Evolutionary conservation across 129 eudicot genomes (phyloP).

Genomic region (sunflower (Helianthus annuus)): DNA sequence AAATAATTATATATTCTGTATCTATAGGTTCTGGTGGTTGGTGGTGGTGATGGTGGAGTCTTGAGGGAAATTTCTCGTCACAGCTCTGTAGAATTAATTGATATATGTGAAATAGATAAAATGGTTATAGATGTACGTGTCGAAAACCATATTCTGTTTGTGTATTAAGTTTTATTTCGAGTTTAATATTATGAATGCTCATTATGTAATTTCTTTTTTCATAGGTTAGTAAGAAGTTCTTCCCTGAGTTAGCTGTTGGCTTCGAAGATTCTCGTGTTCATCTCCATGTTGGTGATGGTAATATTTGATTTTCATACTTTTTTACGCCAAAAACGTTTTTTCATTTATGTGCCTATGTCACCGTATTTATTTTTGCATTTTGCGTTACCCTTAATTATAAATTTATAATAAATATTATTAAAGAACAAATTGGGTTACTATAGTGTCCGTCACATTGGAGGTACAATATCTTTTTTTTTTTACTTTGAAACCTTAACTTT

Average conservation of each 20-base stretch:
- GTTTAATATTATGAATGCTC: not conserved
- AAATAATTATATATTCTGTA: not conserved
- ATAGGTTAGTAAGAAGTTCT: conserved; percentile 87
- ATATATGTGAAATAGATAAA: conserved; percentile 95
- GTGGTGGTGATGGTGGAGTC: conserved; percentile 99
- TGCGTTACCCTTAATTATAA: conserved; percentile 3
- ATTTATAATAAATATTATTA: no score
- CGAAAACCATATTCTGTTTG: conserved; percentile 7
- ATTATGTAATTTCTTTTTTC: conserved; percentile 22
- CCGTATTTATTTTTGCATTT: not conserved
- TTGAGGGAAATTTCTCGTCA: conserved; percentile 92
- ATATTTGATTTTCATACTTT: conserved; percentile 18
- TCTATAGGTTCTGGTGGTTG: conserved; percentile 86
- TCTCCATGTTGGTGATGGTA: conserved; percentile 96
- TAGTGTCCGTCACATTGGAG: no score
- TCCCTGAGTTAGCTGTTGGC: conserved; percentile 89
- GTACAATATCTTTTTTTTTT: no score
- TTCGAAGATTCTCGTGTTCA: conserved; percentile 96
- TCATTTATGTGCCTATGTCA: not conserved
- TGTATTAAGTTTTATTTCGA: not conserved
- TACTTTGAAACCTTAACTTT: no score
- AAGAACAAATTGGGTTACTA: no score
- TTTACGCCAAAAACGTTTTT: not conserved
- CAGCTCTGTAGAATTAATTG: conserved; percentile 80
- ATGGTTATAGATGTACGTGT: conserved; percentile 97